Evolutionary conservation across 2,329 filamentous ascomycete genomes (phyloP).

Genomic region (Xylariomycetidae sp.): DNA sequence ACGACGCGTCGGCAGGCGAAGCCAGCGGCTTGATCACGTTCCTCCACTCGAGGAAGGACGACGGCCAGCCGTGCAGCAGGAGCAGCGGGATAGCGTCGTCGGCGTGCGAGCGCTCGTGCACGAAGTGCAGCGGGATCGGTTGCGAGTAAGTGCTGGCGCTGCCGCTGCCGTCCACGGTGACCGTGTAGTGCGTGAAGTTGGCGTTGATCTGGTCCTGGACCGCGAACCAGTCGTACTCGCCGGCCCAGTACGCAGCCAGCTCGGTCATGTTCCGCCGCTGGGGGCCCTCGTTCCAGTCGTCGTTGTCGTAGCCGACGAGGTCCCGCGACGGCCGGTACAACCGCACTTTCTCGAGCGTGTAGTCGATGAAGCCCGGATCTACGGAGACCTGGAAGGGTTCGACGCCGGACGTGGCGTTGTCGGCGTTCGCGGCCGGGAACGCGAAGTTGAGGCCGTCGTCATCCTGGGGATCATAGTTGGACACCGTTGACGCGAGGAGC

Average conservation of each 20-base stretch:
- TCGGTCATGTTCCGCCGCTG: constrained; percentile 1
- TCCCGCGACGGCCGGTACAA: constrained; percentile 5
- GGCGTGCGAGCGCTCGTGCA: constrained; percentile 8
- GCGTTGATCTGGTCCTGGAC: constrained; percentile 16
- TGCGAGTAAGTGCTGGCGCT: constrained; percentile 3
- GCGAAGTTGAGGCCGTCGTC: no score
- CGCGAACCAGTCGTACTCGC: constrained; percentile 17
- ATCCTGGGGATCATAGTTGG: no score
- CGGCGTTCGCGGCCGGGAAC: no score
- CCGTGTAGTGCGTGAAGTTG: constrained; percentile 21
- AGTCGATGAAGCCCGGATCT: constrained; percentile 1
- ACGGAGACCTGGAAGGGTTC: no score
- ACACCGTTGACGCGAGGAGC: no score
- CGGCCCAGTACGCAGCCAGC: constrained; percentile 14
- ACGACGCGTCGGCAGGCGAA: no score
- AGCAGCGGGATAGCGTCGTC: constrained; percentile 8
- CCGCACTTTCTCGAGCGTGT: constrained; percentile 1
- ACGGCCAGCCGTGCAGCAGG: constrained; percentile 4
- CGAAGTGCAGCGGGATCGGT: constrained; percentile 12
- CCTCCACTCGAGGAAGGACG: constrained; percentile 1
- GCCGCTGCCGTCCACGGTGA: constrained; percentile 4
- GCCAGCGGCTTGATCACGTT: no score
- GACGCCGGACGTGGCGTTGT: no score
- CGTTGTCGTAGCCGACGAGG: constrained; percentile 1
- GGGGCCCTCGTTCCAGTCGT: constrained; percentile 4